Percentiles rank a stretch among this genome's conserved stretches.
Evolutionary conservation across 2,329 filamentous ascomycete species (phyloP).

Genomic region (Talaromyces albobiverticillius): DNA sequence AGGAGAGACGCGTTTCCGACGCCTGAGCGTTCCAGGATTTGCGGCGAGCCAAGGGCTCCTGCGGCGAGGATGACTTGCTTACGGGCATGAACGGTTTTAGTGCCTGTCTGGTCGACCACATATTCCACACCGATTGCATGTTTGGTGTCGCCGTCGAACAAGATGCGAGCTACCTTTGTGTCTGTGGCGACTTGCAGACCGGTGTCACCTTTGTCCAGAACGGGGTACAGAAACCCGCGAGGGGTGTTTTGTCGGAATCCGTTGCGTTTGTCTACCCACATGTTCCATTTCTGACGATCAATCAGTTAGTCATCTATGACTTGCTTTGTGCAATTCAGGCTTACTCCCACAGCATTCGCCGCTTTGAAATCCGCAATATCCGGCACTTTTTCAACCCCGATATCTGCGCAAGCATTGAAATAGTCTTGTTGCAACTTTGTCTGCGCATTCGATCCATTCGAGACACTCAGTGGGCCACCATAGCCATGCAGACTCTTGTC

Average conservation of each 20-base stretch:
- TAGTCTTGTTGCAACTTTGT: conserved; percentile 17
- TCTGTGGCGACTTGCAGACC: conserved; percentile 57
- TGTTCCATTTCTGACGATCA: conserved; percentile 18
- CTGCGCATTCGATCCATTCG: conserved; percentile 17
- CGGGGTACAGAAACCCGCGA: conserved; percentile 18
- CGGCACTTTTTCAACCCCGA: conserved; percentile 14
- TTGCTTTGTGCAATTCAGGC: background rate
- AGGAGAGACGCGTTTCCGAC: conserved; percentile 42
- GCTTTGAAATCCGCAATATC: conserved; percentile 18
- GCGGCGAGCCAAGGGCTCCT: conserved; percentile 30
- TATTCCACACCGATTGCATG: conserved; percentile 59
- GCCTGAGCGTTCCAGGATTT: conserved; percentile 50
- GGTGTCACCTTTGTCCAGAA: conserved; percentile 16
- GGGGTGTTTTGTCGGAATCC: conserved; percentile 19
- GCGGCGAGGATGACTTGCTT: conserved; percentile 2
- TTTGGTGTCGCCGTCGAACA: conserved; percentile 51
- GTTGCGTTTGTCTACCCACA: conserved; percentile 18
- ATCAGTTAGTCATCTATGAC: background rate
- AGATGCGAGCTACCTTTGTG: conserved; percentile 54
- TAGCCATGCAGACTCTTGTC: conserved; percentile 18
- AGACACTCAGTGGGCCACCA: conserved; percentile 18
- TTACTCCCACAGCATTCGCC: conserved; percentile 19
- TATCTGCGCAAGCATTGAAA: conserved; percentile 15
- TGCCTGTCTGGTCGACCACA: background rate
- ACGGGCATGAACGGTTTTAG: conserved; percentile 26